A percentile compares a stretch with the other conserved stretches of the same genome.
Conservation (phyloP, 2,329 filamentous ascomycete genomes). For the Corynespora cassiicola region DNA sequence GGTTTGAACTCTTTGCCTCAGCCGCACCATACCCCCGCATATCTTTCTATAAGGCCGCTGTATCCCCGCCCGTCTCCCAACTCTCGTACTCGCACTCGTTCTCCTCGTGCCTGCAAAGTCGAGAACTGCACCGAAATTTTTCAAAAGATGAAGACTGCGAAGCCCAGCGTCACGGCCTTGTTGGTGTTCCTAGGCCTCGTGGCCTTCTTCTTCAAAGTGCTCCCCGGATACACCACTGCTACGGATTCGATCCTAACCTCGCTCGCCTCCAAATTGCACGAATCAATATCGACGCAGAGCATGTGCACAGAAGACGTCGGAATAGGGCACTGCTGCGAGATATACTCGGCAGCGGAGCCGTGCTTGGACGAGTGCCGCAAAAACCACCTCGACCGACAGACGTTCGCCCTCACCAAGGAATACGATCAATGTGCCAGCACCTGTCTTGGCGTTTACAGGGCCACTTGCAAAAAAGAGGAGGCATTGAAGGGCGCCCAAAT, state of each 20-base stretch:
- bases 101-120: no score
- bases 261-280: no score
- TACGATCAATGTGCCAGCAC: conserved; percentile 31
- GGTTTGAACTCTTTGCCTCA: no score
- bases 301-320: conserved; percentile 34
- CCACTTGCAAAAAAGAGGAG: conserved; percentile 5
- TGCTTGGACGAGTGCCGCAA: conserved; percentile 36
- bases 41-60: no score
- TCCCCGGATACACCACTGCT: conserved; percentile 15
- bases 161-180: conserved; percentile 11
- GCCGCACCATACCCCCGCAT: conserved; percentile 10
- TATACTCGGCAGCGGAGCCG: conserved; percentile 31
- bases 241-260: no score
- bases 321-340: conserved; percentile 24
- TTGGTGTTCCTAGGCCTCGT: conserved; percentile 23
- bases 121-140: neutral
- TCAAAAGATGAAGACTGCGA: conserved; percentile 1
- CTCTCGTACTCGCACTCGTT: no score
- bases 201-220: conserved; percentile 24
- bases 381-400: conserved; percentile 30
- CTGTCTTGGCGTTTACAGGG: conserved; percentile 16
- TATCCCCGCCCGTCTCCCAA: no score
- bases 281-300: neutral
- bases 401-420: conserved; percentile 26
- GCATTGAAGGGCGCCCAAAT: conserved; percentile 5